Evolutionary conservation across 2,329 filamentous ascomycete species (phyloP), one percentile per base, ranked within the genome.

Genomic region (Rutstroemia sp.): DNA sequence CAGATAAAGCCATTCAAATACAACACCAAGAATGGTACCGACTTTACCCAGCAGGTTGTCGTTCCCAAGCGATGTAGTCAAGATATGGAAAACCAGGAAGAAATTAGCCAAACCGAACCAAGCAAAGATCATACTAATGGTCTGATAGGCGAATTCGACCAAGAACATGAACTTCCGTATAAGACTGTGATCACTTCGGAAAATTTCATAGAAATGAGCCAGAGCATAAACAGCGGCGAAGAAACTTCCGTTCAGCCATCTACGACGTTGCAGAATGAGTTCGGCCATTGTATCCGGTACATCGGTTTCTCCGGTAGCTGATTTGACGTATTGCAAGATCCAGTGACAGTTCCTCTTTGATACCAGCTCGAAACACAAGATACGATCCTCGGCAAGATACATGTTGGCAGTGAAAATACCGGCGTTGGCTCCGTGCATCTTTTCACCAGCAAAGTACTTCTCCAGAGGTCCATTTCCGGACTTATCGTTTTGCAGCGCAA

Each of bases 361-460:
- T 0, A 99, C 94, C 63, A 99, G 73, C 77, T 99, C 94, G 88
- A 88, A 95, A 71, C 89, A 95, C 19, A 95, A 75, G 66, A 95
- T 95, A 72, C 89, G 87, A 77, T 95, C 89, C 70, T 95, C 89
- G 40, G 89, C 89, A 49, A 95, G 76, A 66, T 94, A 95, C 89
- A 95, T 95, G 71, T 99, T 99, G 39, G 94, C 92, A 0, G 92
- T 96, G 69, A 97, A 97, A 3, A 97, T 91, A 70, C 96, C 92
- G 9, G 95, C 94, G 69, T 96, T 90, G 65, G 95, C 88, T 12
- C 94, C 94, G 68, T 97, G 94, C 25, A 99, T 77, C 1, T 92
- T 97, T 73, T 99, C 94, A 62, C 95, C 95, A 76, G 97, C 97
- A 82, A 99, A 99, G 71, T 99, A 99, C 73, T 97, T 94, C 69